Evolutionary conservation across 2,329 filamentous ascomycete genomes (phyloP), one percentile per base, ranked within the genome.

Genomic region (Colletotrichum sp.): DNA sequence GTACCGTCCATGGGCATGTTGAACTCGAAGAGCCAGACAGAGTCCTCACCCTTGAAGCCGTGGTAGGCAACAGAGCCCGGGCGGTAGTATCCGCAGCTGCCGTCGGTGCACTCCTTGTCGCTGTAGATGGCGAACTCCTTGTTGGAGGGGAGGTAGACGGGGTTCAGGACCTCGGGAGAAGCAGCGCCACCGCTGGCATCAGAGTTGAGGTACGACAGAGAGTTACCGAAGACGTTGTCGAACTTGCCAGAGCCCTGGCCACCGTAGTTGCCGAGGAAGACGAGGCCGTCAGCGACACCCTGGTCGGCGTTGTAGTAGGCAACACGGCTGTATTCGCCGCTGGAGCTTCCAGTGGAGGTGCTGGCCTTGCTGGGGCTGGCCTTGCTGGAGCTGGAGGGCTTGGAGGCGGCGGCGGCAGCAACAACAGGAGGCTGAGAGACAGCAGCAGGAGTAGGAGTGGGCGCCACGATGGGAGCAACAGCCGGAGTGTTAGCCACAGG

Each of bases 21-120:
- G 83, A 96, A 94, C 79, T 95, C 90, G 79, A 94, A 89, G 77
- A 96, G 88, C 86, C 96, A 95, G 70, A 93, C 88, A 24, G 68
- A 75, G 80, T 92, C 90, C 34, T 89, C 87, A 66, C 94, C 94
- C 52, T 85, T 89, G 85, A 95, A 96, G 76, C 94, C 94, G 84
- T 95, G 87, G 82, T 89, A 89, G 15, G 87, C 87, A 24, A 89
- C 82, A 8, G 87, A 82, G 6, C 81, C 80, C 43, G 83, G 84
- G 55, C 87, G 87, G n/a, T 82, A 80, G 81, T 84, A 86, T 48
- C 88, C 88, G 78, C 88, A 90, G 75, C 81, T 81, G 28, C 69
- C 80, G 30, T 77, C 79, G 38, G 85, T 82, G 77, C 88, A 90
- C 67, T 85, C 81, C 75, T 85, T 79, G 71, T 85, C 84, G 57